Evolutionary conservation across 768 basidiomycete species (phyloP).

Genomic region (Galerina sulciceps): DNA sequence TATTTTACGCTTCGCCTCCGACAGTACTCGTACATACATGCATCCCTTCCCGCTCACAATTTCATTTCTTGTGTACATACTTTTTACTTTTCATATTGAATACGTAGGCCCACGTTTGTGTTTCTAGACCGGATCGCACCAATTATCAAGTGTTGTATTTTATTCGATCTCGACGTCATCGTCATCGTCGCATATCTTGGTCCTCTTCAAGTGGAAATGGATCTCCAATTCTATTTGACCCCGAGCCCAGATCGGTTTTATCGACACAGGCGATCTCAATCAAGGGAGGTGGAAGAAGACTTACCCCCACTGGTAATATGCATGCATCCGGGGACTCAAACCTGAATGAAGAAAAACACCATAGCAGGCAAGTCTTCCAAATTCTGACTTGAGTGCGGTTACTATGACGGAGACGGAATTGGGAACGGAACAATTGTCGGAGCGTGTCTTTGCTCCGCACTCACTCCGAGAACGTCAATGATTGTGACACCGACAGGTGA

Average conservation of each 20-base stretch:
- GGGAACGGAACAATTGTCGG: background rate
- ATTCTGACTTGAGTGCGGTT: background rate
- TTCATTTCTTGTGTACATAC: constrained; percentile 2
- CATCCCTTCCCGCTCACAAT: background rate
- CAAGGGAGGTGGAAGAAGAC: background rate
- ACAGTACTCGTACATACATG: constrained; percentile 13
- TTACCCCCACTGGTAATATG: background rate
- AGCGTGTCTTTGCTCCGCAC: background rate
- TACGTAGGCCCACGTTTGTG: background rate
- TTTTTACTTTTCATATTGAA: background rate
- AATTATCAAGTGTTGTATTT: no score
- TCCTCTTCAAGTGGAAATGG: no score
- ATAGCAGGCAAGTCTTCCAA: constrained; percentile 19
- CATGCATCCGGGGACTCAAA: background rate
- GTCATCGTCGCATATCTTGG: no score
- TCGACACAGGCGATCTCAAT: no score
- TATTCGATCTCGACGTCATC: no score
- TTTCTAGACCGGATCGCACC: no score
- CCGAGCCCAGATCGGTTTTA: no score
- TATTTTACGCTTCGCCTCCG: constrained; percentile 15
- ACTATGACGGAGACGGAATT: constrained; percentile 1
- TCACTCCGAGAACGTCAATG: background rate
- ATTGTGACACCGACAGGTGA: background rate
- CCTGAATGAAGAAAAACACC: constrained; percentile 3
- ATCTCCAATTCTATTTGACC: no score